Base-by-base conservation (phyloP, 768 basidiomycete genomes). In the Leccinum truebloodii region DNA sequence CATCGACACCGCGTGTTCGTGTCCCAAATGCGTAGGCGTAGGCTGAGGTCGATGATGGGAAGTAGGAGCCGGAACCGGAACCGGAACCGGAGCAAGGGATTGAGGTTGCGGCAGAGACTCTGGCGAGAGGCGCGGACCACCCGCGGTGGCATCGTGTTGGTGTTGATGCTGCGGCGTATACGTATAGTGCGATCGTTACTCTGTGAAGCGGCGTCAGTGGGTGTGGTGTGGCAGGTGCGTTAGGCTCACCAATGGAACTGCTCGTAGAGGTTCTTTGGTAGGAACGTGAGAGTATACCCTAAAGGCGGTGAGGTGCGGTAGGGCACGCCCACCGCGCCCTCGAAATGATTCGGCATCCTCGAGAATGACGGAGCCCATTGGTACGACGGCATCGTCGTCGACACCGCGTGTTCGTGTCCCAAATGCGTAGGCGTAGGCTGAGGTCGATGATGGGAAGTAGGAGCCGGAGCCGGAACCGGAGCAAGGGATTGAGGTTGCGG, bases 251-350 rank as follows among this genome's bases (percentile, higher is more conserved):
- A 83, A 62, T 92, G 82, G 71, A 98, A 99, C 71, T 99, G 96
- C 75, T 98, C 94, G 65, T 87, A 92, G 64, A 98, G 75, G 72
- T 98, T 97, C 82, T 92, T 95, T 12, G 95, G 95, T 49, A 98
- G 67, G 72, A 98, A 98, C 1, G 94, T 92, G 52, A 28, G 73
- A 26, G 94, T 96, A 76, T 98, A 98, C 75, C 95, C 92, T 94
- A 70, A 7, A 26, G n/a, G 9, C 3, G 37, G 41, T 54, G 63
- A 62, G 63, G 22, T 32, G 30, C 30, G 30, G n/a, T n/a, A n/a
- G n/a, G n/a, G n/a, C n/a, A n/a, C n/a, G n/a, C 41, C n/a, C n/a
- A 28, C 28, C 28, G 28, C 28, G 28, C 28, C 28, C 28, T 28
- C 28, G 28, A 7, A 28, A 28, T 28, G 28, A 28, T 28, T 28